Conservation (phyloP, 208 protist species). For the Leishmania lainsoni region DNA sequence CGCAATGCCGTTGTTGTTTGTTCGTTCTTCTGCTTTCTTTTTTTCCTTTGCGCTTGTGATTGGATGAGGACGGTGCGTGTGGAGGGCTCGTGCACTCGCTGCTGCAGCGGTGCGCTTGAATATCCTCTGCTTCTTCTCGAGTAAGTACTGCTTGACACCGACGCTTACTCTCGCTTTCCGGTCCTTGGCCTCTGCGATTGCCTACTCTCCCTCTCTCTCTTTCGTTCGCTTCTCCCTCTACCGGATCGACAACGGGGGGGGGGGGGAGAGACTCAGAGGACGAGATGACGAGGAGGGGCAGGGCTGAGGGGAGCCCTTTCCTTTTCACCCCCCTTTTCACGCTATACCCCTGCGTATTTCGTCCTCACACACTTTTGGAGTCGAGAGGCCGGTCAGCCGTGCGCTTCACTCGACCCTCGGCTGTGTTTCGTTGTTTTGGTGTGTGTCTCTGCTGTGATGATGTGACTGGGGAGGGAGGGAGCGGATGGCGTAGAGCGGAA, state of each 20-base stretch:
- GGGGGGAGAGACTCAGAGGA: neutral
- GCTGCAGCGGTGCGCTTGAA: too few species aligned
- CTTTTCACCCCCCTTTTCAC: neutral
- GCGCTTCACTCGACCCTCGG: neutral
- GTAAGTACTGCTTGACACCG: neutral
- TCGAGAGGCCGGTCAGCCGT: neutral
- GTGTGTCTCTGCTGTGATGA: neutral
- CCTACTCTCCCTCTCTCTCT: neutral
- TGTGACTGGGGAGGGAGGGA: neutral
- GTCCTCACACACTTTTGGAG: neutral
- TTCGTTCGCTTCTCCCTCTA: neutral
- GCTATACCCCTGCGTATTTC: neutral
- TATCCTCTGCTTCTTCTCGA: neutral
- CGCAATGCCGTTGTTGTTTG: too few species aligned
- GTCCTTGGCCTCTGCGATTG: neutral
- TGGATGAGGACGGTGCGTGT: too few species aligned
- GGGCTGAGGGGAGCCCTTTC: neutral
- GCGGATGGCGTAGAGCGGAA: neutral
- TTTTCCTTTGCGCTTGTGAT: neutral
- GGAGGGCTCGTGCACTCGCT: too few species aligned
- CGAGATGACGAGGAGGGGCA: neutral
- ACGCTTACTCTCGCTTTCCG: neutral
- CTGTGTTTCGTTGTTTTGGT: neutral
- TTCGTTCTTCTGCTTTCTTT: neutral
- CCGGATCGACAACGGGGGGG: neutral